phyloP scores from a whole-genome alignment of 495 filamentous ascomycete genomes.

The Pseudevernia furfuracea region DNA sequence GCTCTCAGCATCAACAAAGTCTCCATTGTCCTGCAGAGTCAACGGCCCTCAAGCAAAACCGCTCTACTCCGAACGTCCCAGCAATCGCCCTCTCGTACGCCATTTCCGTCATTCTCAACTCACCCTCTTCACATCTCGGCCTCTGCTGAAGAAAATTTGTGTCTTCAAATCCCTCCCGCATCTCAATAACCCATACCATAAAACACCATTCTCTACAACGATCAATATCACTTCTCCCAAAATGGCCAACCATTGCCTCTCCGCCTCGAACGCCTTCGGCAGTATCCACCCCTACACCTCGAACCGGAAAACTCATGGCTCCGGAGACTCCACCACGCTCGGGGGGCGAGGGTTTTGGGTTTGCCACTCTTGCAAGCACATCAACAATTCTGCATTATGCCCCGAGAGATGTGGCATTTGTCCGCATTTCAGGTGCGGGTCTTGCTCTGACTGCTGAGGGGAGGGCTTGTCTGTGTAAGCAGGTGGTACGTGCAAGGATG shows the following conservation, averaged over 20 bases:
- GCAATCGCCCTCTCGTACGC: background rate
- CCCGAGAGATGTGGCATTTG: background rate
- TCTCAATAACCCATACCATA: background rate
- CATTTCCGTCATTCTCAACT: background rate
- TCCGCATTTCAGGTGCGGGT: background rate
- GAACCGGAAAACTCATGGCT: background rate
- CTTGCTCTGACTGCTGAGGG: background rate
- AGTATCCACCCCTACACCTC: background rate
- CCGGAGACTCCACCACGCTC: background rate
- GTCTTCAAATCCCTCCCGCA: background rate
- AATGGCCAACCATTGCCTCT: background rate
- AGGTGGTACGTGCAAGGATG: background rate
- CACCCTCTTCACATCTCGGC: background rate
- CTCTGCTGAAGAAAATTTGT: background rate
- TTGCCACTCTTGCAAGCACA: background rate
- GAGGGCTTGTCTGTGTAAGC: background rate
- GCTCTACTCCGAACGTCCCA: background rate
- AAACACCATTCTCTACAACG: background rate
- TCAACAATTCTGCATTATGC: background rate
- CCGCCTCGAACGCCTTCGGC: background rate
- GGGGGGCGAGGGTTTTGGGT: background rate
- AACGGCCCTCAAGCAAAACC: background rate
- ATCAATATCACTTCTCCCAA: background rate
- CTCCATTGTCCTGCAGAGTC: background rate
- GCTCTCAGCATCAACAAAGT: background rate